phyloP scores from a whole-genome alignment of 352 stramenopile genomes.

The Phytopythium ostracodes region DNA sequence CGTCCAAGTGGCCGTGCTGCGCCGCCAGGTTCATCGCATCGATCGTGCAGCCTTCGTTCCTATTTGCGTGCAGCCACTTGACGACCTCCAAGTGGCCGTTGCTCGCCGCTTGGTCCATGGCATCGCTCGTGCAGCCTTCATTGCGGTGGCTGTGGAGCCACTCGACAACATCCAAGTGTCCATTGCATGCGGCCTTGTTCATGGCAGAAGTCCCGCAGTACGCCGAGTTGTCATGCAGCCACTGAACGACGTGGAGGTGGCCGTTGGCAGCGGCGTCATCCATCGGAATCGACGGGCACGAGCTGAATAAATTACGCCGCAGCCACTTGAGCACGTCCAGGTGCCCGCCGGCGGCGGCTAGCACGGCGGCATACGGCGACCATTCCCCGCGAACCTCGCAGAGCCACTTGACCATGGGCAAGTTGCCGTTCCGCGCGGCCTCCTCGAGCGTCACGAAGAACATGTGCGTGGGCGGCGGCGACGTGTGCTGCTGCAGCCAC shows the following conservation, averaged over 20 bases:
- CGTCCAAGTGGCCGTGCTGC: constrained; percentile 1
- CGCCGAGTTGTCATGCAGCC: constrained; percentile 27
- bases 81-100: constrained; percentile 30
- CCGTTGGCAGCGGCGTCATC: constrained; percentile 21
- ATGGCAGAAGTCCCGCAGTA: constrained; percentile 34
- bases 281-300: constrained; percentile 29
- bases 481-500: constrained; percentile 36
- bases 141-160: constrained; percentile 24
- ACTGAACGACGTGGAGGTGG: constrained; percentile 18
- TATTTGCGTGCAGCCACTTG: constrained; percentile 23
- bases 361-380: constrained; percentile 26
- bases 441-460: constrained; percentile 36
- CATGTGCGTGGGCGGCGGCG: constrained; percentile 29
- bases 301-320: constrained; percentile 28
- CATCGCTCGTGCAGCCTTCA: constrained; percentile 28
- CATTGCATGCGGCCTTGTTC: constrained; percentile 47
- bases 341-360: constrained; percentile 26
- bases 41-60: constrained; percentile 11
- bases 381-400: constrained; percentile 24
- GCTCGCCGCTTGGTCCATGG: constrained; percentile 26
- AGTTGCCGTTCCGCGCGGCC: constrained; percentile 22
- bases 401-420: constrained; percentile 27
- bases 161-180: constrained; percentile 42
- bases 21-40: constrained; percentile 14
- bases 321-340: constrained; percentile 28